Base-by-base conservation (phyloP, 306 rosid genomes). In the Senna tora region DNA sequence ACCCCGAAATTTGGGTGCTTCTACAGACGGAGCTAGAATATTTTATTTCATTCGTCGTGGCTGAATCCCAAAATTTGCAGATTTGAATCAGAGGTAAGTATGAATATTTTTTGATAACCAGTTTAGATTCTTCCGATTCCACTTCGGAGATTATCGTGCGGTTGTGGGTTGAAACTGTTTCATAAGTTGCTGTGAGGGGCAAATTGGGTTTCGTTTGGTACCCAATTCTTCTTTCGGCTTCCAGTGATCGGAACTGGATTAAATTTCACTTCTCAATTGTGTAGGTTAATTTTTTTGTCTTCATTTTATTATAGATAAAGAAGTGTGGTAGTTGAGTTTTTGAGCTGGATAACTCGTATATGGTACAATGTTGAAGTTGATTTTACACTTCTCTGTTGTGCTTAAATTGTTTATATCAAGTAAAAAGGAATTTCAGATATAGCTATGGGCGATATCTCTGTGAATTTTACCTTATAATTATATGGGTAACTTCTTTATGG, bases 121-220 rank as follows among this genome's bases (percentile, higher is more conserved):
- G 32, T 62, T 2, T 45, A 19, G 6, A 11, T 32, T 50, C 16
- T 32, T 66, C 6, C 14, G 2, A 55, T 58, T 38, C 15, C 36
- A 47, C 11, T 21, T 13, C 4, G 5, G 53, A 45, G 22, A 22
- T 43, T 15, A 7, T 15, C 13, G 25, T n/a, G 21, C 16, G 9
- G 5, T 6, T 60, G 6, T 25, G 7, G 55, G 2, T n/a, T 28
- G 32, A 47, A 28, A 22, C 64, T 63, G 32, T 63, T 68, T 46
- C 9, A 47, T 54, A 7, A 47, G 11, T 7, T 16, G 7, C 52
- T 45, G 21, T 65, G 41, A 17, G 15, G 65, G 17, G 15, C 14
- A 73, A 73, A 67, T 81, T 72, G 45, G 14, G 54, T 77, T 81
- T 67, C 69, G 19, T 8, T 58, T 74, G 34, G 42, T 57, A 55